These are phyloP conservation scores for Hansenula anomala DNA, from an alignment of 1,139 yeast species.

Conservation along the genomic window DNA sequence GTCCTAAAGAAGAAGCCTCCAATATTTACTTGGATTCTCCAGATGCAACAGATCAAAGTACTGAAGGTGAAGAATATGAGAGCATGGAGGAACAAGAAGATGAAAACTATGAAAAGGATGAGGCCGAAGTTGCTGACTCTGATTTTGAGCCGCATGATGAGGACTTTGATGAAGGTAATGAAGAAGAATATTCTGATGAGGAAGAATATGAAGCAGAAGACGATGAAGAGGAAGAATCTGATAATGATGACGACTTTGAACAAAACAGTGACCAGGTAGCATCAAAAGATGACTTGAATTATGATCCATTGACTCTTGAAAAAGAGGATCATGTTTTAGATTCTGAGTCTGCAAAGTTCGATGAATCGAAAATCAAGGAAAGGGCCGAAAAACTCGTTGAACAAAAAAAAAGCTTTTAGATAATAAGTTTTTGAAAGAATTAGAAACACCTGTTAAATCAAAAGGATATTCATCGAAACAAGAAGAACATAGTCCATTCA, in stretches of 20 bases:
- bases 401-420: not conserved
- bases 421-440: not conserved
- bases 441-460: not conserved
- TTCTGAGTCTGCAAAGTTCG: not conserved
- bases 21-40: not conserved
- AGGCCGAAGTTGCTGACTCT: not conserved
- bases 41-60: too few species aligned
- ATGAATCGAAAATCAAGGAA: not conserved
- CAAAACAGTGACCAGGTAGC: too few species aligned
- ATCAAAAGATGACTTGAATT: too few species aligned
- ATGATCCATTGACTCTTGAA: not conserved
- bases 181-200: not conserved
- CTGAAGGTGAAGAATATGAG: not conserved
- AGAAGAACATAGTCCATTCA: constrained; percentile 16
- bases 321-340: not conserved
- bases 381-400: not conserved
- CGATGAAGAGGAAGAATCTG: not conserved
- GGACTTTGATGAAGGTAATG: not conserved
- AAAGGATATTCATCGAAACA: constrained; percentile 5
- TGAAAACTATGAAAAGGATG: not conserved
- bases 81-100: not conserved
- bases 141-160: not conserved
- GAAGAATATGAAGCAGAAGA: not conserved
- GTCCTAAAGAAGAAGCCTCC: not conserved
- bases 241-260: not conserved